phyloP scores from a whole-genome alignment of 108 stramenopile genomes.

The Nitzschia palea region DNA sequence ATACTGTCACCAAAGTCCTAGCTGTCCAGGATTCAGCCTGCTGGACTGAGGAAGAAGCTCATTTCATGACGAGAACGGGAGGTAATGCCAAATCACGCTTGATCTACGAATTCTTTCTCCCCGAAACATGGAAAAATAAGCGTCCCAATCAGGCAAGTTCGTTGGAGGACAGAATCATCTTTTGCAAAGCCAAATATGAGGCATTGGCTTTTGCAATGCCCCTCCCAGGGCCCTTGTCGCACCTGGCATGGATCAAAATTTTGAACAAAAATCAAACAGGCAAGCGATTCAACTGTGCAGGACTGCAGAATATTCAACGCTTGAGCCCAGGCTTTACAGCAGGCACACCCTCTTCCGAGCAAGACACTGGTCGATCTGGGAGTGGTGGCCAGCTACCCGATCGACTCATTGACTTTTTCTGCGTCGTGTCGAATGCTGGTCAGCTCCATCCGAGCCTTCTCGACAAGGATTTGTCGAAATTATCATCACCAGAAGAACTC shows the following conservation, averaged over 20 bases:
- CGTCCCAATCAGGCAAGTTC: constrained; percentile 28
- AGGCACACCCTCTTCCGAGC: not conserved
- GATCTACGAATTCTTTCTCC: constrained; percentile 52
- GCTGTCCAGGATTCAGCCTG: constrained; percentile 25
- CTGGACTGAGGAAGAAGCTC: constrained; percentile 37
- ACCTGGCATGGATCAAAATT: constrained; percentile 34
- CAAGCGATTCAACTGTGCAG: constrained; percentile 12
- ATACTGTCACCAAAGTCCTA: constrained; percentile 31
- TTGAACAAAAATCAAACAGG: constrained; percentile 22
- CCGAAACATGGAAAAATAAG: constrained; percentile 37
- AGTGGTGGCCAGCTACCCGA: constrained; percentile 22
- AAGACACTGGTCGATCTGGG: not conserved
- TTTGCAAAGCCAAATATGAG: constrained; percentile 65
- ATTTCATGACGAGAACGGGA: constrained; percentile 19
- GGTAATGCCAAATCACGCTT: constrained; percentile 45
- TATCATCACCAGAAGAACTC: constrained; percentile 43
- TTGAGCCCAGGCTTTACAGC: constrained; percentile 4
- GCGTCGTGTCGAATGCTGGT: constrained; percentile 45
- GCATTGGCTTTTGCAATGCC: constrained; percentile 55
- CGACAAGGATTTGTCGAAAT: constrained; percentile 12
- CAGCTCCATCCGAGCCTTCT: constrained; percentile 25
- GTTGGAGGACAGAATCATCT: constrained; percentile 40
- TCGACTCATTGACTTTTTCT: constrained; percentile 69
- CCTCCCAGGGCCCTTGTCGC: constrained; percentile 35
- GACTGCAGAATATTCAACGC: constrained; percentile 12